Evolutionary conservation across 2,329 filamentous ascomycete genomes (phyloP).

Genomic region (Scedosporium dehoogii): DNA sequence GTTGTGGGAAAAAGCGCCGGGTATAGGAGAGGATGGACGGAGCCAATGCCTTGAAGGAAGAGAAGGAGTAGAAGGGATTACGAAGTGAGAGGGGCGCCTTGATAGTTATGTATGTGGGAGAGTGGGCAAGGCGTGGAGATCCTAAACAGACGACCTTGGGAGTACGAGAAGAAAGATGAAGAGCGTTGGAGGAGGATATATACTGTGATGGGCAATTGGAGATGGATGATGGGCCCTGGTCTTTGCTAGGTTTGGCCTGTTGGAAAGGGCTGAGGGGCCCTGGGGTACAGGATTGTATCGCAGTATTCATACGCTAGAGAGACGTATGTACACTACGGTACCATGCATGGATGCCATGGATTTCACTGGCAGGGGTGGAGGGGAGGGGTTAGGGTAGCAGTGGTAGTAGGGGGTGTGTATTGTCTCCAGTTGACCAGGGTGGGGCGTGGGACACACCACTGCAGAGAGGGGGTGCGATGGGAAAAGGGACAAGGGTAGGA

Average conservation of each 20-base stretch:
- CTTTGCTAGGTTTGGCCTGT: neutral
- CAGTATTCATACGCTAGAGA: neutral
- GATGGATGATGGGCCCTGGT: neutral
- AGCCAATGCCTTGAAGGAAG: neutral
- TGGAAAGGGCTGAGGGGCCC: constrained; percentile 3
- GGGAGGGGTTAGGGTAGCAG: neutral
- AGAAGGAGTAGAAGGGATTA: neutral
- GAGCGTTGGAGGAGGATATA: constrained; percentile 3
- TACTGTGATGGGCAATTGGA: constrained; percentile 1
- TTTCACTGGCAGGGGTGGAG: neutral
- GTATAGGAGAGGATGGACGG: neutral
- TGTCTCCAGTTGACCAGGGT: neutral
- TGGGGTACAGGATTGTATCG: neutral
- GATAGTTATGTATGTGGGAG: neutral
- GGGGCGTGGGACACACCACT: neutral
- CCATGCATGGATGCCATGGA: neutral
- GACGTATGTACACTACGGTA: neutral
- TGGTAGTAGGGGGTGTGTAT: neutral
- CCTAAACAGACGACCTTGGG: neutral
- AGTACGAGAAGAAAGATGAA: neutral
- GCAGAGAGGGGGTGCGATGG: neutral
- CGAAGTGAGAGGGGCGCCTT: neutral
- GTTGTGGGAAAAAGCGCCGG: neutral
- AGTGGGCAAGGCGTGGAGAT: neutral
- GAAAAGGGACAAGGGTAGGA: neutral